Conservation (phyloP, 1,284 basidiomycete species). For the Athelia sp. region DNA sequence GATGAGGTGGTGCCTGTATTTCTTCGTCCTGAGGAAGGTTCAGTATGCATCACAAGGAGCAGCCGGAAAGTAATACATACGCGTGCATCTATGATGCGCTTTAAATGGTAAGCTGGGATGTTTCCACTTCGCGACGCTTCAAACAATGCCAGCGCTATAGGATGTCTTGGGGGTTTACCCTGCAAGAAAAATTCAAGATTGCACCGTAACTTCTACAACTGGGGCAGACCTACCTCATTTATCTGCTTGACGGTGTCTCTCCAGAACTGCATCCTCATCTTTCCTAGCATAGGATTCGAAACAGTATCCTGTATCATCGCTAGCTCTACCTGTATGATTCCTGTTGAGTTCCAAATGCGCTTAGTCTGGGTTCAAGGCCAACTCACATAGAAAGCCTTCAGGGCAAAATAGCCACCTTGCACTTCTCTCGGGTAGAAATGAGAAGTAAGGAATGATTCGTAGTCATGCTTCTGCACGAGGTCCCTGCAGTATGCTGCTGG, state of each 20-base stretch:
- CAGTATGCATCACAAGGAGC: conserved; percentile 12
- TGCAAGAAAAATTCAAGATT: conserved; percentile 22
- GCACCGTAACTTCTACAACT: conserved; percentile 13
- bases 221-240: conserved; percentile 47
- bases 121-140: conserved; percentile 48
- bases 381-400: conserved; percentile 87
- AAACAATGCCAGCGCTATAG: conserved; percentile 74
- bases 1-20: conserved; percentile 60
- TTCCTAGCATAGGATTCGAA: conserved; percentile 75
- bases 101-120: conserved; percentile 73
- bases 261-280: conserved; percentile 93
- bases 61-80: conserved; percentile 39
- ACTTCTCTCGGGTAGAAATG: conserved; percentile 71
- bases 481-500: conserved; percentile 60
- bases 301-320: conserved; percentile 79
- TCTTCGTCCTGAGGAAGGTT: conserved; percentile 59
- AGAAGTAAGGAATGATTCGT: conserved; percentile 74
- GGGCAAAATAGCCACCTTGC: conserved; percentile 72
- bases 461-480: conserved; percentile 71
- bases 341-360: conserved; percentile 10
- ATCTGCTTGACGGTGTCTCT: conserved; percentile 77
- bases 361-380: conserved; percentile 7
- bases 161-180: conserved; percentile 77
- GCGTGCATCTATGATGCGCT: conserved; percentile 81
- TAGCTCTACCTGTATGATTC: conserved; percentile 65